phyloP scores from a whole-genome alignment of 805 yeast species.

The Lipomyces spencermartinsiae region DNA sequence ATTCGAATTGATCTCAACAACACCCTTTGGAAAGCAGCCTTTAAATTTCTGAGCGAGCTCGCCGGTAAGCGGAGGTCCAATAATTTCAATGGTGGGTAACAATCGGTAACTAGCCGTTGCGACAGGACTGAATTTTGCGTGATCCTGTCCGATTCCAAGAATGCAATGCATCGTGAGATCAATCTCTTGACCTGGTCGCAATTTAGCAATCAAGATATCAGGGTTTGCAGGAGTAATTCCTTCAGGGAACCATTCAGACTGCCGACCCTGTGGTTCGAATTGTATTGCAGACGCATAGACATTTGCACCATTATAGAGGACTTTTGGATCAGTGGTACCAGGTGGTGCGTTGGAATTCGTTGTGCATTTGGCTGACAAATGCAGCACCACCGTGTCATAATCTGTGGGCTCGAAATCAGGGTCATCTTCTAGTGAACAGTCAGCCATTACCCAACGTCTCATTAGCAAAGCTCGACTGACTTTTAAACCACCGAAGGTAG shows the following conservation, averaged over 20 bases:
- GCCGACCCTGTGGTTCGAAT: conserved; percentile 92
- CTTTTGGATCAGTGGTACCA: conserved; percentile 79
- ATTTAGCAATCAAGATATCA: conserved; percentile 84
- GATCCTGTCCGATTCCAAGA: conserved; percentile 91
- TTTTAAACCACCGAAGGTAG: conserved; percentile 80
- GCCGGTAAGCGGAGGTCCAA: conserved; percentile 72
- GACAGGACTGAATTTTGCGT: conserved; percentile 97
- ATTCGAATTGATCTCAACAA: conserved; percentile 55
- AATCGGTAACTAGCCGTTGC: conserved; percentile 95
- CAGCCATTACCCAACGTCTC: not conserved
- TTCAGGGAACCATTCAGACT: conserved; percentile 71
- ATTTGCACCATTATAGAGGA: conserved; percentile 79
- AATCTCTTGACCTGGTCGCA: conserved; percentile 97
- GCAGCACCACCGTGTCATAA: conserved; percentile 85
- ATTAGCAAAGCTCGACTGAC: conserved; percentile 12
- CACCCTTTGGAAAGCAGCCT: conserved; percentile 93
- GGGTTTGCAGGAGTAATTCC: conserved; percentile 60
- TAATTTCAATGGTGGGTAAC: conserved; percentile 83
- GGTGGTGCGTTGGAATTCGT: conserved; percentile 83
- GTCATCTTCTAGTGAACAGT: conserved; percentile 45
- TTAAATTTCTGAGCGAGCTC: conserved; percentile 78
- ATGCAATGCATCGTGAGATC: conserved; percentile 88
- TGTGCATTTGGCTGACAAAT: conserved; percentile 81
- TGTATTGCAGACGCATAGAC: conserved; percentile 89
- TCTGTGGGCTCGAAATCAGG: conserved; percentile 62